phyloP scores from a whole-genome alignment of 441 rosid genomes.

The Gossypium davidsonii region DNA sequence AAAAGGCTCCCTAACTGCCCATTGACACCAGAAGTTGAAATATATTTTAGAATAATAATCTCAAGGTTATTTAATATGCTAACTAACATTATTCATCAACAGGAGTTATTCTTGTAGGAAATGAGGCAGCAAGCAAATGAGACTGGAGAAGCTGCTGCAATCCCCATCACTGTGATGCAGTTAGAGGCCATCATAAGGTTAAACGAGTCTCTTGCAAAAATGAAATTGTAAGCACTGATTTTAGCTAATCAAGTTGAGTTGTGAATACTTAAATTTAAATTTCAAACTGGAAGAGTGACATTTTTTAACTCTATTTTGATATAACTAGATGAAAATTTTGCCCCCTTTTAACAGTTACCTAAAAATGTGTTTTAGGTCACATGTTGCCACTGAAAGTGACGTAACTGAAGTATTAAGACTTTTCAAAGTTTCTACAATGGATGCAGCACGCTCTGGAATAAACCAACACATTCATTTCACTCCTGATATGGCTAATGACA shows the following conservation, averaged over 20 bases:
- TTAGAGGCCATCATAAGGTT: conserved; percentile 86
- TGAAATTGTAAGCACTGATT: conserved; percentile 71
- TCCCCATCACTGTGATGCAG: conserved; percentile 93
- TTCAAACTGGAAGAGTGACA: neutral
- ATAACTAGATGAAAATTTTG: neutral
- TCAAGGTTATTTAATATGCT: neutral
- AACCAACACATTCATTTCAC: conserved; percentile 77
- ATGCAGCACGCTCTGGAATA: conserved; percentile 92
- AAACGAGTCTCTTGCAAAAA: conserved; percentile 90
- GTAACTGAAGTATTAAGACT: conserved; percentile 83
- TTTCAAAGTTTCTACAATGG: conserved; percentile 89
- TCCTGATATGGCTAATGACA: conserved; percentile 68
- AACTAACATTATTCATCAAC: neutral
- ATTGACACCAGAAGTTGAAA: neutral
- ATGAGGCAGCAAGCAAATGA: conserved; percentile 96
- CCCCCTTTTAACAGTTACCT: neutral
- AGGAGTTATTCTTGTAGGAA: conserved; percentile 36
- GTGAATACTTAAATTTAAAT: neutral
- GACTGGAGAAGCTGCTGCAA: conserved; percentile 82
- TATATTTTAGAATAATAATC: neutral
- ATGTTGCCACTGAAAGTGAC: conserved; percentile 79
- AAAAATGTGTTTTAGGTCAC: conserved; percentile 46
- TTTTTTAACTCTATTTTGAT: neutral
- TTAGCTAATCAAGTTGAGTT: neutral
- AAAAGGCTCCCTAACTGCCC: neutral